Percentiles rank a stretch among this genome's conserved stretches.
phyloP scores from a whole-genome alignment of 179 eudicot genomes.

The Spinacia oleracea region DNA sequence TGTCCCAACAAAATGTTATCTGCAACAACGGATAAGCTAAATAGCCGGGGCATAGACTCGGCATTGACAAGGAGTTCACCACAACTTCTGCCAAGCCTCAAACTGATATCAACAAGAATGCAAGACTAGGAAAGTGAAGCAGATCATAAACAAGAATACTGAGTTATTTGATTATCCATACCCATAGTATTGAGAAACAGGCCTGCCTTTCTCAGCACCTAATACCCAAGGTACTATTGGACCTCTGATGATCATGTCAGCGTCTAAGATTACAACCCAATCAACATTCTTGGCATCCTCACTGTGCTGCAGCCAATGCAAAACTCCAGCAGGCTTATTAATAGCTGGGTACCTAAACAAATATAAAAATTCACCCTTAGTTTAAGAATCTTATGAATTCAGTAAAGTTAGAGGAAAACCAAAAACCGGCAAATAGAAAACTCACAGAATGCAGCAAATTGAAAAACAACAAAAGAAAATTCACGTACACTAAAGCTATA shows the following conservation, averaged over 20 bases:
- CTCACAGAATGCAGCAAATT: neutral
- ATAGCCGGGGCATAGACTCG: neutral
- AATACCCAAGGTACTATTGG: slow-evolving; percentile 92
- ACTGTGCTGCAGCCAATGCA: slow-evolving; percentile 88
- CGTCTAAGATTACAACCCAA: slow-evolving; percentile 95
- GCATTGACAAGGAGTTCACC: neutral
- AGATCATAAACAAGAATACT: neutral
- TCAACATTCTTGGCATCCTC: slow-evolving; percentile 86
- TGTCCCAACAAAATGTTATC: neutral
- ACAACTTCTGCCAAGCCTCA: neutral
- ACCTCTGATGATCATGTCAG: slow-evolving; percentile 91
- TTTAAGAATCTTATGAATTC: neutral
- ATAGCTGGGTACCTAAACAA: slow-evolving; percentile 93
- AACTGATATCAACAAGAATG: slow-evolving; percentile 7
- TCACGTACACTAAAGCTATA: neutral
- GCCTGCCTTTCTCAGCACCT: slow-evolving; percentile 93
- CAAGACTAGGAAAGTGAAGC: neutral
- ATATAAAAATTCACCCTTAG: neutral
- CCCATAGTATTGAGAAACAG: slow-evolving; percentile 97
- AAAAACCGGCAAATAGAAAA: neutral
- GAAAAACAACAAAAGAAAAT: neutral
- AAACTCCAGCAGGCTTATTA: slow-evolving; percentile 91
- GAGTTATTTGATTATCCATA: slow-evolving; percentile 31
- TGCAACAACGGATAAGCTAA: neutral
- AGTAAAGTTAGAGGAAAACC: neutral